Evolutionary conservation across 23 red algal species (phyloP).

Genomic region (Gracilariopsis chorda): DNA sequence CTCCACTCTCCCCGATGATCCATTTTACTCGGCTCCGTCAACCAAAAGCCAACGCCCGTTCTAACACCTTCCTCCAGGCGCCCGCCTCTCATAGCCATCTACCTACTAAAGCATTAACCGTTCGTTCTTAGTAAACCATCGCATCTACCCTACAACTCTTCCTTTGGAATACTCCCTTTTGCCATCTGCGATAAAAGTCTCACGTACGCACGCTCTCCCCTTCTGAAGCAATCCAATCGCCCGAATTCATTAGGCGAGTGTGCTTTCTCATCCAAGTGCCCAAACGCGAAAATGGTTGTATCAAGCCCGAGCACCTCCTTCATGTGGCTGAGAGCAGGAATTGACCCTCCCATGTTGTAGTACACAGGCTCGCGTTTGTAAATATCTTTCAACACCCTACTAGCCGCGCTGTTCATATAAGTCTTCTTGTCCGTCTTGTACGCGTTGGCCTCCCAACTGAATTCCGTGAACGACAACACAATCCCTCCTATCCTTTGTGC

Average conservation of each 20-base stretch:
- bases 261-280: slow-evolving; percentile 58
- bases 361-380: slow-evolving; percentile 48
- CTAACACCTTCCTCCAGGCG: slow-evolving; percentile 39
- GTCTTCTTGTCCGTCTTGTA: slow-evolving; percentile 32
- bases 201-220: slow-evolving; percentile 58
- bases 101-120: no score
- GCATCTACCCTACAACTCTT: neutral
- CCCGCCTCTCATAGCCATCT: no score
- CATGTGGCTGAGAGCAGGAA: slow-evolving; percentile 49
- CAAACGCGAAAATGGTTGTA: slow-evolving; percentile 77
- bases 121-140: no score
- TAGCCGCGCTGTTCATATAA: slow-evolving; percentile 23
- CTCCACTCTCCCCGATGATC: slow-evolving; percentile 2
- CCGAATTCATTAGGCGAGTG: slow-evolving; percentile 80
- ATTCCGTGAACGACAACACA: slow-evolving; percentile 15
- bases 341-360: slow-evolving; percentile 66
- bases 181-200: slow-evolving; percentile 49
- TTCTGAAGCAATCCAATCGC: slow-evolving; percentile 44
- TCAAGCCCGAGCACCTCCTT: slow-evolving; percentile 44
- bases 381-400: slow-evolving; percentile 38
- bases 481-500: slow-evolving; percentile 40
- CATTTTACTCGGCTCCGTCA: no score
- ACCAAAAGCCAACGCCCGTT: neutral
- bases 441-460: slow-evolving; percentile 30
- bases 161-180: neutral